phyloP scores from a whole-genome alignment of 202 grass and related monocot genomes.

The Eragrostis tef region DNA sequence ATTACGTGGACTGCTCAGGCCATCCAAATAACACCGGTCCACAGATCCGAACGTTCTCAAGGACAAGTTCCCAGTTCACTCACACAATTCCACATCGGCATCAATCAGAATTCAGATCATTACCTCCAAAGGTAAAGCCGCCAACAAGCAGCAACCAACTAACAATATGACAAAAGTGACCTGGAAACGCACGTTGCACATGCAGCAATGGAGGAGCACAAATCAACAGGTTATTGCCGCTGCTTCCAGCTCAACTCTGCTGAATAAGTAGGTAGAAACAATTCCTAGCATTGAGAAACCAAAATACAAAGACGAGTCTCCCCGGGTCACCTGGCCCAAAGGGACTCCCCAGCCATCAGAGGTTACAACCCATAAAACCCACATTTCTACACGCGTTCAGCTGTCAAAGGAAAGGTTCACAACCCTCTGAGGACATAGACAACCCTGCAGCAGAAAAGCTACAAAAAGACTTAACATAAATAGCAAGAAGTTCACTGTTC shows the following conservation, averaged over 20 bases:
- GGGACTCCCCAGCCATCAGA: not conserved
- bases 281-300: not conserved
- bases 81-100: not conserved
- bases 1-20: not conserved
- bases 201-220: not conserved
- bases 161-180: not conserved
- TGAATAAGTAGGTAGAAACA: not conserved
- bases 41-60: not conserved
- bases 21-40: not conserved
- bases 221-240: not conserved
- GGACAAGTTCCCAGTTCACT: not conserved
- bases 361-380: too few relatives aligned
- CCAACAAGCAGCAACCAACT: not conserved
- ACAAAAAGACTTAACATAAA: conserved; percentile 2
- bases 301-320: not conserved
- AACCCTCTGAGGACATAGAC: not conserved
- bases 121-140: not conserved
- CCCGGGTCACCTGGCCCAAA: not conserved
- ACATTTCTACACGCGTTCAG: not conserved
- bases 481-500: not conserved
- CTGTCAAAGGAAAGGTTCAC: conserved; percentile 10
- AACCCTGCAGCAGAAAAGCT: conserved; percentile 30
- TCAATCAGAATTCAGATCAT: not conserved
- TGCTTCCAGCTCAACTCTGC: not conserved
- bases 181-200: not conserved